Evolutionary conservation across 768 basidiomycete species (phyloP).

Genomic region (Tricholoma saponaceum): DNA sequence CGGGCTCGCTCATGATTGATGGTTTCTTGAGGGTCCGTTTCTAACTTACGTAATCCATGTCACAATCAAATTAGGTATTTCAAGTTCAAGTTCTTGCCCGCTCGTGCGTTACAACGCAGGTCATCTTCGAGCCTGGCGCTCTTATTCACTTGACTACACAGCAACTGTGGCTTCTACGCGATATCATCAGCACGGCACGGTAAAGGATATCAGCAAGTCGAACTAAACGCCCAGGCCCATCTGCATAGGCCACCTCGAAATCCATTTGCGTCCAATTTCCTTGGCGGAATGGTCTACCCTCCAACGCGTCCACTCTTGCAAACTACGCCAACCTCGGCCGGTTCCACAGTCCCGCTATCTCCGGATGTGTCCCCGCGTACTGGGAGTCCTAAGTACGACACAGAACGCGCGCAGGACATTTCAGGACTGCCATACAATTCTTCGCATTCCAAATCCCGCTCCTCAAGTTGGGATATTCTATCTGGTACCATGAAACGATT

Average conservation of each 20-base stretch:
- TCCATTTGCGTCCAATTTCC: not conserved
- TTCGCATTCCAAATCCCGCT: conserved; percentile 15
- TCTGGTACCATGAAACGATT: conserved; percentile 44
- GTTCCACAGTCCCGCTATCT: conserved; percentile 12
- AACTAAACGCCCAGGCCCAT: not conserved
- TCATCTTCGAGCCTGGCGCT: not conserved
- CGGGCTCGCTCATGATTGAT: no score
- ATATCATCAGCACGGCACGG: not conserved
- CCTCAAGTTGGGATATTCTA: conserved; percentile 47
- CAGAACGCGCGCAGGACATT: conserved; percentile 19
- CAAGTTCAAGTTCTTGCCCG: no score
- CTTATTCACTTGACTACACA: not conserved
- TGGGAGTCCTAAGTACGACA: conserved; percentile 11
- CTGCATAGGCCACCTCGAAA: not conserved
- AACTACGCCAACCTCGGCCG: conserved; percentile 3
- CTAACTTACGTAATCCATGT: no score
- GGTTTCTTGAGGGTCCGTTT: no score
- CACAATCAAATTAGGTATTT: no score
- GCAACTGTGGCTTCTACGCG: not conserved
- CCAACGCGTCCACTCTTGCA: conserved; percentile 7
- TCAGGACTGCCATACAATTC: conserved; percentile 8
- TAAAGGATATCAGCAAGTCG: not conserved
- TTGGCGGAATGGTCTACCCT: conserved; percentile 12
- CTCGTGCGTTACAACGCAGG: not conserved
- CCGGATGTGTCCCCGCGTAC: conserved; percentile 1